Percentiles rank a stretch among this genome's conserved stretches.
Evolutionary conservation across 2,329 filamentous ascomycete genomes (phyloP).

Genomic region (Claviceps fusiformis): DNA sequence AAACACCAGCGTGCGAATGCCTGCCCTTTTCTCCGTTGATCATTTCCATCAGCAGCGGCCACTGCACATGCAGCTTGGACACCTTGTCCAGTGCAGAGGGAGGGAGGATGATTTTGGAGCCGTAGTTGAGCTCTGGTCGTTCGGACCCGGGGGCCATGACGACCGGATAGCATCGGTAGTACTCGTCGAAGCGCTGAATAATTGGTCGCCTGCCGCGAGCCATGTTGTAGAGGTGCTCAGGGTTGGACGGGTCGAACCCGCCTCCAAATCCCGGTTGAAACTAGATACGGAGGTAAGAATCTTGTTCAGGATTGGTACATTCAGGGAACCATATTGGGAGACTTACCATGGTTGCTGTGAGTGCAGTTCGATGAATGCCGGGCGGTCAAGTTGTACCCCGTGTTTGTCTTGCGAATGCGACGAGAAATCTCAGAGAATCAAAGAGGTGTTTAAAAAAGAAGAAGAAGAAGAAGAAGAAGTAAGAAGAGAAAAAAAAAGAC

Average conservation of each 20-base stretch:
- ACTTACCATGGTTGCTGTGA: background rate
- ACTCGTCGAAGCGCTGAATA: constrained; percentile 84
- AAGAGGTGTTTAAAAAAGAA: background rate
- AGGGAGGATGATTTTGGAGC: constrained; percentile 96
- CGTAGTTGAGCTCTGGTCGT: constrained; percentile 81
- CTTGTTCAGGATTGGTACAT: background rate
- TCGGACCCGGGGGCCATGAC: constrained; percentile 88
- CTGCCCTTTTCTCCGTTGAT: constrained; percentile 71
- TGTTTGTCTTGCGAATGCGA: background rate
- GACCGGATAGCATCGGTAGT: constrained; percentile 93
- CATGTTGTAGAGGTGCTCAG: constrained; percentile 36
- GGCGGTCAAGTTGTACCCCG: background rate
- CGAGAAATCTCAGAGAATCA: background rate
- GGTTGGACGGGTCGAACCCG: constrained; percentile 32
- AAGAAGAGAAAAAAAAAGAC: background rate
- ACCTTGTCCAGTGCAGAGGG: constrained; percentile 94
- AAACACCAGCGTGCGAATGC: constrained; percentile 82
- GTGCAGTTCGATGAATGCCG: background rate
- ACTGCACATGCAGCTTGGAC: constrained; percentile 88
- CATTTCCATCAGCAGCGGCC: constrained; percentile 93
- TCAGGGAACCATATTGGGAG: background rate
- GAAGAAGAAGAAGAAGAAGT: background rate
- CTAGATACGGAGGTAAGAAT: background rate
- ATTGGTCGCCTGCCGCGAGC: constrained; percentile 34
- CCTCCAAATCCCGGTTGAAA: constrained; percentile 22